Evolutionary conservation across 768 basidiomycete genomes (phyloP), one percentile per base, ranked within the genome.

Genomic region (Boletales sp.): DNA sequence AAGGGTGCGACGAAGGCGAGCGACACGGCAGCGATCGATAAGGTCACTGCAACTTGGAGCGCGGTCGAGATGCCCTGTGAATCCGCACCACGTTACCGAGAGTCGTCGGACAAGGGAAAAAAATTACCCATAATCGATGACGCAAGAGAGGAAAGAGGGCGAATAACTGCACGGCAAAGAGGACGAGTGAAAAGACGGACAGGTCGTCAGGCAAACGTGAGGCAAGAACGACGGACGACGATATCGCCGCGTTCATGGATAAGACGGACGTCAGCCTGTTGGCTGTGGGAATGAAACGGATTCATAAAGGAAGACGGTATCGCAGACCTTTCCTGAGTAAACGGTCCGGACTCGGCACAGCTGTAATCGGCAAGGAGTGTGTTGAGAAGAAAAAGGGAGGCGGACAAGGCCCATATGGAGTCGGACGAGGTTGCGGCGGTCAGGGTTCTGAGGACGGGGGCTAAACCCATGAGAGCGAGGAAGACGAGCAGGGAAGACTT

Each of bases 391-490:
- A 97, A 90, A 39, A 98, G 79, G 45, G 77, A 75, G 4, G 90
- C 89, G n/a, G 92, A 82, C 44, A 97, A 71, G 7, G 95, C 94
- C 93, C 93, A 97, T 56, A 98, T 94, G 27, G 93, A 93, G 67
- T 99, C 97, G 12, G 90, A 90, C 35, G 95, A 97, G 5, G 94
- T 97, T 21, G 94, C 91, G 35, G 90, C 88, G 27, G 93, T 95
- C 62, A 99, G 72, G 6, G 95, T 97, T 61, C 86, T 82, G 48
- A 98, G 74, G 10, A 97, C 88, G 13, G 97, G 97, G 4, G 94
- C 86, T 47, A 97, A 75, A 14, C 93, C 86, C 74, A 97, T 83
- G 52, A 99, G 78, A 8, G 90, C 81, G 19, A 97, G 78, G 62
- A 95, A 90, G 56, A 94, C 87, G 51, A 97, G 75, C 39, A 97